These are phyloP conservation scores for Erodium texanum DNA, from an alignment of 441 rosid species.

Conservation along the genomic window DNA sequence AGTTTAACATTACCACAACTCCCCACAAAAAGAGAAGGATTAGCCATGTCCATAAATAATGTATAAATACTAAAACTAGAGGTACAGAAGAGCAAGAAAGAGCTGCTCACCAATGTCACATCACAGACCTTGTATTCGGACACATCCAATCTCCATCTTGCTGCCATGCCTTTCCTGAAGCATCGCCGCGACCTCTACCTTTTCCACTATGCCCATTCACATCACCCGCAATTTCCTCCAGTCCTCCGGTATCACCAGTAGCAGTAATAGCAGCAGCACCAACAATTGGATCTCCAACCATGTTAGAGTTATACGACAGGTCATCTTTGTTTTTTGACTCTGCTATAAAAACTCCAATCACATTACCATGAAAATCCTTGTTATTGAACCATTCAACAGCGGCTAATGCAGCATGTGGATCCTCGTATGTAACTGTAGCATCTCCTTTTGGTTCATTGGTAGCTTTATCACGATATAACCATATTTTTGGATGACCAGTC, in stretches of 20 bases:
- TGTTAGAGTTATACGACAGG: conserved; percentile 15
- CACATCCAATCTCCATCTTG: conserved; percentile 98
- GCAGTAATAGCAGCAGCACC: conserved; percentile 3
- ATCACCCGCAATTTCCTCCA: conserved; percentile 43
- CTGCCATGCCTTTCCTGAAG: conserved; percentile 73
- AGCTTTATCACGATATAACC: conserved; percentile 78
- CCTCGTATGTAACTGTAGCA: conserved; percentile 95
- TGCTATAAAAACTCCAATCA: conserved; percentile 71
- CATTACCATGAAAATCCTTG: conserved; percentile 83
- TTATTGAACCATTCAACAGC: conserved; percentile 96
- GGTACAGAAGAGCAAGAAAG: conserved; percentile 56
- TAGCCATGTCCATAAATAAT: conserved; percentile 14
- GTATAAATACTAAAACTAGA: neutral
- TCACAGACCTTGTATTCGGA: conserved; percentile 99
- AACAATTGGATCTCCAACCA: conserved; percentile 23
- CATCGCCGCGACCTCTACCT: conserved; percentile 72
- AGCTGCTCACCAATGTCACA: conserved; percentile 98
- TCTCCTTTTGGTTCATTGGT: conserved; percentile 95
- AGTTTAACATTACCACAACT: conserved; percentile 93
- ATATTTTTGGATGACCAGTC: conserved; percentile 79
- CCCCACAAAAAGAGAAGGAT: conserved; percentile 34
- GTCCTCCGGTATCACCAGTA: conserved; percentile 31
- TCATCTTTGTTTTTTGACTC: conserved; percentile 61
- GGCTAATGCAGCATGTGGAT: conserved; percentile 89
- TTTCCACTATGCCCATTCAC: conserved; percentile 43